Evolutionary conservation across 257 asterid species (phyloP), one percentile per base, ranked within the genome.

Genomic region (Solanum dulcamara): DNA sequence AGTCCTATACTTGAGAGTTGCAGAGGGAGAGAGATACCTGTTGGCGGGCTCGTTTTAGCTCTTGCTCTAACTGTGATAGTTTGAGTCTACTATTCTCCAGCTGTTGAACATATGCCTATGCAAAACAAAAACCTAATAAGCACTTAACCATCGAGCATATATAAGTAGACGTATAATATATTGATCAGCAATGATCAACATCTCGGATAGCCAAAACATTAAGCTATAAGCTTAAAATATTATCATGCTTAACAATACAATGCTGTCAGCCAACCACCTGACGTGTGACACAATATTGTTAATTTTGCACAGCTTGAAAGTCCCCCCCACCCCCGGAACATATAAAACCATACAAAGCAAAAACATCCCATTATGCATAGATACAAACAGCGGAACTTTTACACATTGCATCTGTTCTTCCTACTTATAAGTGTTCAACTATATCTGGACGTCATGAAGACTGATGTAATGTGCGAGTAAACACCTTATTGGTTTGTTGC

Each of bases 41-140:
- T 66, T 95, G 98, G 32, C 97, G 94, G 3, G 92, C 93, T 85
- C 86, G 89, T 88, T 93, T 94, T 70, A 94, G 92, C 68, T 97
- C 99, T 87, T 94, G 97, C 91, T 97, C 98, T 11, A 97, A 92
- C 74, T 95, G 93, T 14, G 96, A 81, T 53, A 97, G 98, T 89
- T 82, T 92, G 71, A 90, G 86, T 70, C 98, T 92, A 85, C 99
- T 93, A 85, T 81, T 97, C 89, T 97, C 99, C 14, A 97, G 94
- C 84, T 95, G 97, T 86, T 95, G 98, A 88, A 96, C 98, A 84
- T 97, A 97, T 12, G 95, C 99, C 99, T 97, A 84, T 57, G 83
- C 82, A 81, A 84, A 87, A 59, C 33, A 89, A 84, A 84, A 57
- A 81, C 77, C 15, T 60, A 60, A 32, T 18, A 7, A 84, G 72